Evolutionary conservation across 2,329 filamentous ascomycete genomes (phyloP).

Genomic region (Phyllosticta paracitricarpa): DNA sequence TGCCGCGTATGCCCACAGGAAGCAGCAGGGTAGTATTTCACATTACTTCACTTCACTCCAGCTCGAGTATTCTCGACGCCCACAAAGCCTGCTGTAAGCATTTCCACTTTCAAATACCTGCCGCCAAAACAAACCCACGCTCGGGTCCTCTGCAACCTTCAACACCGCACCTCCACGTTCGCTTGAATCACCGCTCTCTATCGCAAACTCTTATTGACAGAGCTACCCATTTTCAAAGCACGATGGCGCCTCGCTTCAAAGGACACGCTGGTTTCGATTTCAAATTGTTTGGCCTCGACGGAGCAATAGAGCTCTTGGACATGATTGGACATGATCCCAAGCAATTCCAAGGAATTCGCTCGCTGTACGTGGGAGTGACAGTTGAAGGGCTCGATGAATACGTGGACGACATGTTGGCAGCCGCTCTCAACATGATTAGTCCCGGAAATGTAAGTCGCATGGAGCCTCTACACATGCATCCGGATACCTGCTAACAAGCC

Average conservation of each 20-base stretch:
- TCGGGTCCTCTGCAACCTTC: neutral
- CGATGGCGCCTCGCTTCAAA: neutral
- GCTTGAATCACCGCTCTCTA: neutral
- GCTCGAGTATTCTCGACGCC: neutral
- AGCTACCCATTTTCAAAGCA: neutral
- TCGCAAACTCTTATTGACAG: neutral
- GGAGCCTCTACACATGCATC: neutral
- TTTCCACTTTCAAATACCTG: neutral
- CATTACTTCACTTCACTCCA: neutral
- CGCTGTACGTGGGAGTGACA: slow-evolving; percentile 12
- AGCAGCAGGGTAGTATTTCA: no score
- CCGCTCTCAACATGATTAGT: slow-evolving; percentile 13
- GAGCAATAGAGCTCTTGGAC: neutral
- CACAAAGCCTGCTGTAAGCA: neutral
- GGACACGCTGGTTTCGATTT: neutral
- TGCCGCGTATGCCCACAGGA: no score
- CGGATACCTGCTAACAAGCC: neutral
- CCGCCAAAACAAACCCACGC: neutral
- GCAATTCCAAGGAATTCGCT: neutral
- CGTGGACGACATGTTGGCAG: slow-evolving; percentile 13
- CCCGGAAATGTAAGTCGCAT: slow-evolving; percentile 1
- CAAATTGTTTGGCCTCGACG: neutral
- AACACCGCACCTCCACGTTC: neutral
- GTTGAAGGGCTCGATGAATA: slow-evolving; percentile 9
- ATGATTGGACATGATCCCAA: neutral